Percentiles rank a stretch among this genome's conserved stretches.
These are phyloP conservation scores for Fusarium sacchari DNA, from an alignment of 2,329 filamentous ascomycete species.

Conservation along the genomic window DNA sequence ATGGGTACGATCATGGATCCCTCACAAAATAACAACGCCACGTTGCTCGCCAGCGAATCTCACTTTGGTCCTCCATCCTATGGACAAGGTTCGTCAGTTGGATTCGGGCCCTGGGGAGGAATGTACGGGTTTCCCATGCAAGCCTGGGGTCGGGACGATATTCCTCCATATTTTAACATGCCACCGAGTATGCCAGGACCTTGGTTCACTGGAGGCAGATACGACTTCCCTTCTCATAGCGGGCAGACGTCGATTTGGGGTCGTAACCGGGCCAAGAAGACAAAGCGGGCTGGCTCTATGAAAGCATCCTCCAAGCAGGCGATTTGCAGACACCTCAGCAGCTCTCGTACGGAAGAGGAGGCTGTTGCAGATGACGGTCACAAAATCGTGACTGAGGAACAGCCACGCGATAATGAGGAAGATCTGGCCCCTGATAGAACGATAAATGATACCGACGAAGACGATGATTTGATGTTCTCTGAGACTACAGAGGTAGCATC, in stretches of 20 bases:
- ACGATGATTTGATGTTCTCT: slow-evolving; percentile 40
- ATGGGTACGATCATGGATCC: neutral
- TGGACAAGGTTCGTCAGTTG: neutral
- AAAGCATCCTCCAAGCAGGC: slow-evolving; percentile 16
- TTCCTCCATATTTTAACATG: slow-evolving; percentile 35
- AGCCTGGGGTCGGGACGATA: slow-evolving; percentile 33
- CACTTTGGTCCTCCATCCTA: neutral
- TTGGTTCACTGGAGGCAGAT: slow-evolving; percentile 41
- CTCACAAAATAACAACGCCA: neutral
- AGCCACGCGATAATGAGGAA: neutral
- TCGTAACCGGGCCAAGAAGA: slow-evolving; percentile 24
- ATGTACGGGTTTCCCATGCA: slow-evolving; percentile 19
- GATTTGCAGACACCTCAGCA: neutral
- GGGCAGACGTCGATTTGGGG: slow-evolving; percentile 50
- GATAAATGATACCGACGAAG: slow-evolving; percentile 33
- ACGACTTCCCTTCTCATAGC: slow-evolving; percentile 47
- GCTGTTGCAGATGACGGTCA: slow-evolving; percentile 1
- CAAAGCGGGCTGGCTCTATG: slow-evolving; percentile 35
- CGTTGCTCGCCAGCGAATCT: neutral
- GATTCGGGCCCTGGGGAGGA: slow-evolving; percentile 24
- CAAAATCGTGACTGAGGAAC: neutral
- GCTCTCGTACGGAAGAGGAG: neutral
- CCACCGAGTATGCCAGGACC: slow-evolving; percentile 16
- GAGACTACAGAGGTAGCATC: neutral
- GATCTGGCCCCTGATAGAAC: neutral